Evolutionary conservation across 495 filamentous ascomycete species (phyloP), one percentile per base, ranked within the genome.

Genomic region (Xylaria palmicola): DNA sequence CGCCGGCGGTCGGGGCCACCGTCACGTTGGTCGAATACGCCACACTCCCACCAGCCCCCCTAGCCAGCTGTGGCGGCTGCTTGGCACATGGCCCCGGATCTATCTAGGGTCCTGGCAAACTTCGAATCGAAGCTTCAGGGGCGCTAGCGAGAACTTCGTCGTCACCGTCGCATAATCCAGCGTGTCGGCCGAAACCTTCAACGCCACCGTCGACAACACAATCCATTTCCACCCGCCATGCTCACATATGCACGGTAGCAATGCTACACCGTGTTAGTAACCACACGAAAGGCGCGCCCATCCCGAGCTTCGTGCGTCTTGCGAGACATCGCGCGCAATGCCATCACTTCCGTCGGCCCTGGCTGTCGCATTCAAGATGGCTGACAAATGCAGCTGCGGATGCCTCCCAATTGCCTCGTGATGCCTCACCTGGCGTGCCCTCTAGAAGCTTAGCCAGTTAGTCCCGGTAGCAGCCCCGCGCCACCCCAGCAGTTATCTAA

Each of bases 221-320:
- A 12, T 29, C 17, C 48, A 22, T 7, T 29, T 9, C 2, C 4
- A 37, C 27, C 7, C 60, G 58, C 63, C 62, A 69, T 71, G 69
- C 60, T 57, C 52, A 30, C 54, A n/a, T 43, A 43, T 34, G 54
- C 22, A 62, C 66, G 66, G 51, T 44, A 66, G 69, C 66, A 53
- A 79, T 81, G 76, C 73, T 77, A 57, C 63, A 69, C 56, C 67
- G 71, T 59, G 69, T 67, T 48, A 70, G 71, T 39, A 62, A 65
- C 56, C 68, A 73, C 37, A 62, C 72, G 48, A 67, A 69, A 66
- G 65, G 73, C 74, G 70, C 71, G 63, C 66, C 72, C 56, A 67
- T 69, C 34, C 68, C 72, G 59, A 63, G 62, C 65, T 74, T 80
- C 64, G 65, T 77, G 62, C 74, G 73, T n/a, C 65, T 78, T 45